Conservation (phyloP, 2,329 filamentous ascomycete genomes). For the Macrophomina tecta region DNA sequence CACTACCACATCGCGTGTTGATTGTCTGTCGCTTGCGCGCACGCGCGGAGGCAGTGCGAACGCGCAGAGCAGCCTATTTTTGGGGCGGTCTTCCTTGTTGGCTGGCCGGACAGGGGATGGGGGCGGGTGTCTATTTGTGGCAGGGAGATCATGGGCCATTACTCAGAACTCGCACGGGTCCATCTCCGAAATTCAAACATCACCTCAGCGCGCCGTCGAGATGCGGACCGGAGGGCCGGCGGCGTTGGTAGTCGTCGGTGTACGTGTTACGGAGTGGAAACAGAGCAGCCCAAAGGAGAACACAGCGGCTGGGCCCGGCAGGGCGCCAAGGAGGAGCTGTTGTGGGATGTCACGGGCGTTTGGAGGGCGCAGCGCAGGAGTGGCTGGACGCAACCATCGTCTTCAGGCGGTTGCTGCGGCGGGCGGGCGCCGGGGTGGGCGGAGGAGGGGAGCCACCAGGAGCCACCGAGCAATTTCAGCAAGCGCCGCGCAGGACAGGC, state of each 20-base stretch:
- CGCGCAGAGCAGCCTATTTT: conserved; percentile 6
- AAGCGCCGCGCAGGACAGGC: conserved; percentile 8
- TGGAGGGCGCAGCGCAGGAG: conserved; percentile 2
- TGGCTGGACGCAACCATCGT: neutral
- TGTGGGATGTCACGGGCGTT: neutral
- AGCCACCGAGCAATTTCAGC: conserved; percentile 22
- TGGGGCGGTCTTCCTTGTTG: conserved; percentile 2
- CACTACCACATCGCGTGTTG: neutral
- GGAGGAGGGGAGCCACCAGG: neutral
- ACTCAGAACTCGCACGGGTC: neutral
- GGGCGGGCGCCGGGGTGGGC: neutral
- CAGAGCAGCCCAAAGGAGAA: neutral
- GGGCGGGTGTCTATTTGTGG: conserved; percentile 4
- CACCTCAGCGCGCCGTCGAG: neutral
- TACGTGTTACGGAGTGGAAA: conserved; percentile 4
- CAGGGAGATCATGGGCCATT: neutral
- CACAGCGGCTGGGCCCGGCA: neutral
- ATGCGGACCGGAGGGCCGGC: conserved; percentile 20
- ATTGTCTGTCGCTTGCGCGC: no score
- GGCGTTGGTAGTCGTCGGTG: neutral
- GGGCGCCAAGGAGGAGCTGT: neutral
- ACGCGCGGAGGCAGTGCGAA: neutral
- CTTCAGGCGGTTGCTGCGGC: conserved; percentile 19
- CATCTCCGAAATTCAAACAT: conserved; percentile 4
- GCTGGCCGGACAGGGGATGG: neutral